These are phyloP conservation scores for Kwoniella pini DNA, from an alignment of 768 basidiomycete genomes.

Conservation along the genomic window DNA sequence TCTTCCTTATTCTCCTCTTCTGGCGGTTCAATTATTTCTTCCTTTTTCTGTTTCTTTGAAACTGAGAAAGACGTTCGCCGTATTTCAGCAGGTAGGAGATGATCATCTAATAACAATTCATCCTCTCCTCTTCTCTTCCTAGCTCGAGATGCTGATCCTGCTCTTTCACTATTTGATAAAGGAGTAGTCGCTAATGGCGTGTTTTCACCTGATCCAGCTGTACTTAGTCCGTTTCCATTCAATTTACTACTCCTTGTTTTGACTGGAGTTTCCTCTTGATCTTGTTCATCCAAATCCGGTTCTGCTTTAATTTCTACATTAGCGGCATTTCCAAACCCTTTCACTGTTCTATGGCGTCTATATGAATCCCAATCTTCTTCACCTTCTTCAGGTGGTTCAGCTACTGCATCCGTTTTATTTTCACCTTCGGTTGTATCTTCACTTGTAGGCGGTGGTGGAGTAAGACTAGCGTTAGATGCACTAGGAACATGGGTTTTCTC, in stretches of 20 bases:
- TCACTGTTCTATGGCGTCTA: constrained; percentile 26
- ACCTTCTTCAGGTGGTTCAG: constrained; percentile 47
- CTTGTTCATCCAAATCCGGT: constrained; percentile 39
- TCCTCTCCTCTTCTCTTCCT: constrained; percentile 41
- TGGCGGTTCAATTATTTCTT: constrained; percentile 16
- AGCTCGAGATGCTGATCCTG: constrained; percentile 23
- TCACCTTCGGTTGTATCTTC: constrained; percentile 56
- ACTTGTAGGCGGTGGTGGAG: constrained; percentile 67
- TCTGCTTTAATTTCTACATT: constrained; percentile 41
- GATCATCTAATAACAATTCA: constrained; percentile 43
- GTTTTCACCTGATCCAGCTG: constrained; percentile 7
- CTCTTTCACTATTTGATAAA: constrained; percentile 10
- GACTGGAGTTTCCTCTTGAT: constrained; percentile 20
- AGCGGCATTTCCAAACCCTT: constrained; percentile 19
- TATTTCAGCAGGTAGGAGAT: constrained; percentile 37
- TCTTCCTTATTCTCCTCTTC: constrained; percentile 7
- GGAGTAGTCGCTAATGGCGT: constrained; percentile 15
- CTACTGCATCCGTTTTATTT: constrained; percentile 52
- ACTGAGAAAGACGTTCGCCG: constrained; percentile 14
- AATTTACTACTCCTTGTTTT: constrained; percentile 10
- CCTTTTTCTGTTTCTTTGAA: constrained; percentile 2
- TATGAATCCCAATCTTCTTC: constrained; percentile 34
- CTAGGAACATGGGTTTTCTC: constrained; percentile 60
- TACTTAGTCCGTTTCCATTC: constrained; percentile 3
- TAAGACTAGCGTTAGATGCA: constrained; percentile 57